Evolutionary conservation across 495 filamentous ascomycete genomes (phyloP), one percentile per base, ranked within the genome.

Genomic region (Aspergillus bertholletiae): DNA sequence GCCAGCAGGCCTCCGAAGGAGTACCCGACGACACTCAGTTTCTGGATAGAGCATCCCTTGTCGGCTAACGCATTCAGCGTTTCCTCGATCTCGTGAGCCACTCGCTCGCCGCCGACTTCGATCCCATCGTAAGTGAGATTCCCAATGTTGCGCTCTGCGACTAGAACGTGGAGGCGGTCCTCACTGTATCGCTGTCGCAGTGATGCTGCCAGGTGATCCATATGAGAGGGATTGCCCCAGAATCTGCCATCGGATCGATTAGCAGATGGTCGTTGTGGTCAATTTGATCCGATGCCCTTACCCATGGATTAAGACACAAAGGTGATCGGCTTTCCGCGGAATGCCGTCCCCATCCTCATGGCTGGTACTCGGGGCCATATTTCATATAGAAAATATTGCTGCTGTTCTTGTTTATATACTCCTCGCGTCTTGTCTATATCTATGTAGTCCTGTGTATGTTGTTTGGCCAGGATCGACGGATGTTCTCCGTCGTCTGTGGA

Each of bases 291-390:
- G 50, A 32, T 45, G 17, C 37, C 61, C 81, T 64, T 80, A 94
- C 92, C 93, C 93, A 72, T 97, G 93, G 30, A 96, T 85, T n/a
- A 97, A 76, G n/a, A 97, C 90, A 68, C 87, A 90, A 39, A 97
- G 84, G 70, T 97, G 93, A 51, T 89, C 77, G 23, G 80, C 76
- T 49, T 69, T 68, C 8, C 53, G 57, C 27, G 64, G 28, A n/a
- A 51, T 49, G 37, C 47, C 46, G 55, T 35, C 52, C 46, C 58
- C 34, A 15, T 2, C 13, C 13, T 15, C 46, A 34, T n/a, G 55
- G 55, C 59, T 60, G 61, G 49, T 48, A 44, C 26, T 20, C 28
- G n/a, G n/a, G n/a, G n/a, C n/a, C n/a, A n/a, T n/a, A n/a, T n/a
- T n/a, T n/a, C n/a, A n/a, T n/a, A n/a, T n/a, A n/a, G n/a, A n/a